These are phyloP conservation scores for Lepidium africanum DNA, from an alignment of 345 rosid species.

Conservation along the genomic window DNA sequence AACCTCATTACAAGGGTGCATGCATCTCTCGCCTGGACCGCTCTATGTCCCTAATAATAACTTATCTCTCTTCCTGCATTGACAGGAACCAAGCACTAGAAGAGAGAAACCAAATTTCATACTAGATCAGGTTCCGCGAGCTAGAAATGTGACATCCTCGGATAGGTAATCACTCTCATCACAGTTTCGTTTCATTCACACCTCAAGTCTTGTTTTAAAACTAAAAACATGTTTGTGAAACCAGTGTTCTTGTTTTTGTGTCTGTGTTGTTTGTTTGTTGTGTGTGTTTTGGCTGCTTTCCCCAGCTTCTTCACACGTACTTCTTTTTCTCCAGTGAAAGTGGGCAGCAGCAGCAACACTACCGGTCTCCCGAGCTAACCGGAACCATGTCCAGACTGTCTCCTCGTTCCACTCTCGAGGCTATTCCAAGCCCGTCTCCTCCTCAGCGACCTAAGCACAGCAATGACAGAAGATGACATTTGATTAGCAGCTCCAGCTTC, in stretches of 20 bases:
- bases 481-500: slow-evolving; percentile 9
- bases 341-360: slow-evolving; percentile 31
- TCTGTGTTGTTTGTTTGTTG: not conserved
- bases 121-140: slow-evolving; percentile 33
- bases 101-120: slow-evolving; percentile 33
- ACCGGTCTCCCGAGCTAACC: slow-evolving; percentile 34
- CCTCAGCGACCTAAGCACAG: slow-evolving; percentile 22
- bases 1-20: not conserved
- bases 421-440: slow-evolving; percentile 41
- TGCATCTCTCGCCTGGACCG: not conserved
- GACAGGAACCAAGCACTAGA: slow-evolving; percentile 48
- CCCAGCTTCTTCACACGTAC: slow-evolving; percentile 40
- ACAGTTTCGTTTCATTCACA: not conserved
- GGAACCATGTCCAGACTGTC: slow-evolving; percentile 25
- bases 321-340: slow-evolving; percentile 56
- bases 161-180: slow-evolving; percentile 38
- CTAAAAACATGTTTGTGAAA: not conserved
- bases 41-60: not conserved
- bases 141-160: slow-evolving; percentile 28
- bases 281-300: slow-evolving; percentile 23
- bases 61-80: not conserved
- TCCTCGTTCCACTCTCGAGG: slow-evolving; percentile 50
- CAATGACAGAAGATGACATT: slow-evolving; percentile 10
- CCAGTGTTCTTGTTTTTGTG: not conserved
- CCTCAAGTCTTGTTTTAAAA: not conserved